A percentile compares a stretch with the other conserved stretches of the same genome.
Evolutionary conservation across 176 grass and related monocot genomes (phyloP).

Genomic region (Microstegium vimineum): DNA sequence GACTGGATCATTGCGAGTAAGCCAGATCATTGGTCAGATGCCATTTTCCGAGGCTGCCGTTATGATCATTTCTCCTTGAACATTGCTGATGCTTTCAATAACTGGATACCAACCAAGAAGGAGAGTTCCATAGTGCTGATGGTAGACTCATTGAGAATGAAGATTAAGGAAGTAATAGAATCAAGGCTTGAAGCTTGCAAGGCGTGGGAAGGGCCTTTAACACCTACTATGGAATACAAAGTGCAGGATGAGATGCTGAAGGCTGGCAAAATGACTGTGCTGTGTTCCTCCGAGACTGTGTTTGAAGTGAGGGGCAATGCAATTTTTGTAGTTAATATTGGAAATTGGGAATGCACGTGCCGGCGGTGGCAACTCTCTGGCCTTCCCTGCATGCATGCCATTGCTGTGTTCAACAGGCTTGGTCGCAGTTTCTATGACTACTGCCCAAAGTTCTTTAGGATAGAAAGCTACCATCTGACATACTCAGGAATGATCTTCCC

Average conservation of each 20-base stretch:
- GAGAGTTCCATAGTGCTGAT: slow-evolving; percentile 79
- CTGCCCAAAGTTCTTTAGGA: slow-evolving; percentile 59
- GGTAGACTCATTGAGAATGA: slow-evolving; percentile 62
- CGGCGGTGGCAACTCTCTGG: slow-evolving; percentile 83
- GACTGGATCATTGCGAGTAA: slow-evolving; percentile 83
- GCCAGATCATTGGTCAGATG: slow-evolving; percentile 94
- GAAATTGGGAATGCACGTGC: slow-evolving; percentile 74
- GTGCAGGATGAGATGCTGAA: slow-evolving; percentile 61
- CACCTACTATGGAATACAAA: slow-evolving; percentile 79
- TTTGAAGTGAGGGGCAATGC: slow-evolving; percentile 85
- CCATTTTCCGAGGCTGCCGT: slow-evolving; percentile 66
- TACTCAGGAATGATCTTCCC: slow-evolving; percentile 65
- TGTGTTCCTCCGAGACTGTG: slow-evolving; percentile 89
- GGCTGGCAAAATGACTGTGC: slow-evolving; percentile 61
- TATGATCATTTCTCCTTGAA: slow-evolving; percentile 86
- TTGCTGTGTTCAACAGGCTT: slow-evolving; percentile 74
- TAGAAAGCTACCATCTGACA: slow-evolving; percentile 59
- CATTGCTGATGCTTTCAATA: slow-evolving; percentile 71
- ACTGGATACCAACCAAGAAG: slow-evolving; percentile 91
- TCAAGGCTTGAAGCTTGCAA: slow-evolving; percentile 59
- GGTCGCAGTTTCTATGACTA: slow-evolving; percentile 64
- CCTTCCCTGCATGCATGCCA: slow-evolving; percentile 78
- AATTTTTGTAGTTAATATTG: slow-evolving; percentile 80
- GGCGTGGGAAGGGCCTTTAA: slow-evolving; percentile 61
- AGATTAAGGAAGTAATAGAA: slow-evolving; percentile 64